Evolutionary conservation across 192 early-diverging fungal species (phyloP).

Genomic region (Dimargaris xerosporica): DNA sequence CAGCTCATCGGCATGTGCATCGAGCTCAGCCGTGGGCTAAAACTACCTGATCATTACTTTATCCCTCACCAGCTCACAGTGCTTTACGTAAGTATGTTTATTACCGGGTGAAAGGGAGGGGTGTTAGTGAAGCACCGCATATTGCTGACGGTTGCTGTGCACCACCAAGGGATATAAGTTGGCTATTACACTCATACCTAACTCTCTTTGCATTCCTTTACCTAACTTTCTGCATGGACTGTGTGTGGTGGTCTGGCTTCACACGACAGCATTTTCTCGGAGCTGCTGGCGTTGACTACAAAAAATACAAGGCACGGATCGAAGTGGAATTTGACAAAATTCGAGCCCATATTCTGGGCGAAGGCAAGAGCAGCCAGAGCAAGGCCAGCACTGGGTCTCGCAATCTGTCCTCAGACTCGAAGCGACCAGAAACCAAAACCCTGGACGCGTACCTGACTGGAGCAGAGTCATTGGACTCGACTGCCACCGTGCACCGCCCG

Average conservation of each 20-base stretch:
- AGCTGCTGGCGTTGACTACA: conserved; percentile 9
- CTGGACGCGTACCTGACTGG: not conserved
- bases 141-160: not conserved
- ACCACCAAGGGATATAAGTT: not conserved
- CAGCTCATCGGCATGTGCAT: conserved; percentile 5
- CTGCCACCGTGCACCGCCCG: not conserved
- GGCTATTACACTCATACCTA: not conserved
- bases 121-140: not conserved
- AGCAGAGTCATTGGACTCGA: not conserved
- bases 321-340: conserved; percentile 10
- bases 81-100: conserved; percentile 6
- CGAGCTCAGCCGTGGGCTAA: not conserved
- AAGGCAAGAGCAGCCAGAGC: not conserved
- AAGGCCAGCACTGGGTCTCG: not conserved
- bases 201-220: not conserved
- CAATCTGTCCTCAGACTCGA: not conserved
- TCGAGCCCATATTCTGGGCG: conserved; percentile 2
- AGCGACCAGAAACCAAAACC: not conserved
- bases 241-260: not conserved
- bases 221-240: not conserved
- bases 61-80: conserved; percentile 11
- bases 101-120: no score
- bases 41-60: not conserved
- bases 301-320: conserved; percentile 8
- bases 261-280: conserved; percentile 2